Conservation (phyloP, 2,329 filamentous ascomycete species). For the Claviceps monticola region DNA sequence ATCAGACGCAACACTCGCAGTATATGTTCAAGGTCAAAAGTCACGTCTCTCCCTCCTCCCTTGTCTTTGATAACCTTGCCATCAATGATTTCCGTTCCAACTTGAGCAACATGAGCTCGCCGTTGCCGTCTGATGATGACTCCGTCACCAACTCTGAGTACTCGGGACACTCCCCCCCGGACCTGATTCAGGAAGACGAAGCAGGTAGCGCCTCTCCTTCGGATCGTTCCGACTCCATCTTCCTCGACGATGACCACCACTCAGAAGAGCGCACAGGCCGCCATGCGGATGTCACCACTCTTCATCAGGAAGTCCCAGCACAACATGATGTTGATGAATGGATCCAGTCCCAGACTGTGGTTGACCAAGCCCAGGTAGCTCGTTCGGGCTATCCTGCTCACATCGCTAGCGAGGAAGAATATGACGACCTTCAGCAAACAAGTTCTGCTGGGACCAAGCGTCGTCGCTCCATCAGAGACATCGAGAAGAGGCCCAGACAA, state of each 20-base stretch:
- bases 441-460: slow-evolving; percentile 20
- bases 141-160: slow-evolving; percentile 20
- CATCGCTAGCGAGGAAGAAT: slow-evolving; percentile 18
- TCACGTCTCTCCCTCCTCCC: slow-evolving; percentile 18
- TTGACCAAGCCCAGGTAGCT: slow-evolving; percentile 17
- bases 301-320: slow-evolving; percentile 19
- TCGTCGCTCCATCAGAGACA: slow-evolving; percentile 19
- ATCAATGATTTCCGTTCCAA: slow-evolving; percentile 18
- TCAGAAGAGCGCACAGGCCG: slow-evolving; percentile 17
- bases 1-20: slow-evolving; percentile 10
- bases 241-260: slow-evolving; percentile 12
- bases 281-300: slow-evolving; percentile 17
- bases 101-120: slow-evolving; percentile 21
- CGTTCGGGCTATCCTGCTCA: slow-evolving; percentile 18
- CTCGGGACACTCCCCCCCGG: slow-evolving; percentile 24
- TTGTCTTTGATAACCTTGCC: slow-evolving; percentile 16
- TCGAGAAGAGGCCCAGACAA: slow-evolving; percentile 23
- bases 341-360: slow-evolving; percentile 23
- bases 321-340: slow-evolving; percentile 23
- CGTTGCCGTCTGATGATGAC: slow-evolving; percentile 20
- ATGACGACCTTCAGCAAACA: slow-evolving; percentile 11
- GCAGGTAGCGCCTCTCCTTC: slow-evolving; percentile 27
- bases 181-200: slow-evolving; percentile 22
- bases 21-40: slow-evolving; percentile 21
- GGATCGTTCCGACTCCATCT: slow-evolving; percentile 23